These are phyloP conservation scores for Chytriomyces confervae DNA, from an alignment of 192 early-diverging fungal species.

Conservation along the genomic window DNA sequence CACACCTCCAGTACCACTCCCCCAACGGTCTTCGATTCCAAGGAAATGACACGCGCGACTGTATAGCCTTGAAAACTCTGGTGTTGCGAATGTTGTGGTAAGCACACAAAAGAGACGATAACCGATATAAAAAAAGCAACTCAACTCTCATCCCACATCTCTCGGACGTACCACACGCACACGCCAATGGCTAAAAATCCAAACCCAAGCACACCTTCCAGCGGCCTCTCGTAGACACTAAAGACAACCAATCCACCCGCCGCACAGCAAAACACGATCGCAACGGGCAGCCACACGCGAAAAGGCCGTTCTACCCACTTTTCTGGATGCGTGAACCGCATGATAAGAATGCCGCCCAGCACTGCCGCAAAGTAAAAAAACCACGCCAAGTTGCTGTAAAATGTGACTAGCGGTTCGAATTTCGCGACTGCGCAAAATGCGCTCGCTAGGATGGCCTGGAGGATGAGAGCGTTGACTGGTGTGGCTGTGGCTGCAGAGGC, in stretches of 20 bases:
- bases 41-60: neutral
- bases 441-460: constrained; percentile 65
- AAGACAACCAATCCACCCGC: constrained; percentile 62
- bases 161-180: constrained; percentile 34
- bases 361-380: constrained; percentile 73
- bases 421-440: constrained; percentile 70
- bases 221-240: constrained; percentile 46
- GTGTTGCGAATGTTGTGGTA: neutral
- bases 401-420: constrained; percentile 74
- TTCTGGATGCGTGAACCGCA: constrained; percentile 63
- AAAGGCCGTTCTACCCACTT: constrained; percentile 74
- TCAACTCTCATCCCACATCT: neutral
- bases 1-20: neutral
- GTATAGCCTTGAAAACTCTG: neutral
- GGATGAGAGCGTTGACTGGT: constrained; percentile 68
- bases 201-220: constrained; percentile 28
- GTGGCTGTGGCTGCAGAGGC: constrained; percentile 53
- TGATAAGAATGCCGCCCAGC: constrained; percentile 59
- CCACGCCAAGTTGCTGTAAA: constrained; percentile 80
- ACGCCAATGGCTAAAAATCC: constrained; percentile 39
- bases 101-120: neutral
- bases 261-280: constrained; percentile 67
- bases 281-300: constrained; percentile 69
- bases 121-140: neutral
- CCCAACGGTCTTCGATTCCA: neutral